Evolutionary conservation across 2,329 filamentous ascomycete species (phyloP), one percentile per base, ranked within the genome.

Genomic region (Chrysoporthe cubensis): DNA sequence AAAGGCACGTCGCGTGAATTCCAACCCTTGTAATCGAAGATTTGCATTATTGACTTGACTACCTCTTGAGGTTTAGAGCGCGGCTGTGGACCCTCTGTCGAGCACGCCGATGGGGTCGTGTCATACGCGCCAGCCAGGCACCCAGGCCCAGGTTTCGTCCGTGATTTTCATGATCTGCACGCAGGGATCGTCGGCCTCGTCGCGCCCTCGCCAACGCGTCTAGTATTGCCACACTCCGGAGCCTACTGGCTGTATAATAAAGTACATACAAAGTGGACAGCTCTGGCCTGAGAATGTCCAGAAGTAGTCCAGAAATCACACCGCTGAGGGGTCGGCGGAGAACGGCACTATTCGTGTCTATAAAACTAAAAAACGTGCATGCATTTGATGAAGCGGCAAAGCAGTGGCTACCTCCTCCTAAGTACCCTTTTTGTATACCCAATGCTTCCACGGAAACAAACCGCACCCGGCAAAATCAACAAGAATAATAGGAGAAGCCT

Each of bases 31-130:
- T 40, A 54, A 57, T 46, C 42, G 44, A 58, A 37, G 37, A 37
- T 50, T 52, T 63, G 48, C 54, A 40, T 62, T 70, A 68, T 70
- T 68, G 65, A 70, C 68, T 68, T 65, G 37, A 62, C 40, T 70
- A 40, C 68, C 58, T 37, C 44, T 65, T 70, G 46, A 9, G 66
- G 68, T 14, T 26, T 60, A 34, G 62, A 6, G 61, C 61, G 50
- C 62, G 42, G 50, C 40, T 13, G 52, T 56, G 21, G 37, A 21
- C 37, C 46, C 61, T 54, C 11, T 21, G 11, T 32, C 18, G 16
- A 42, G 61, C 61, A 32, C 21, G 37, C 32, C 42, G 21, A 40
- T 18, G 43, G 58, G 43, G 16, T 37, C 58, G 26, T 34, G 21
- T 34, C n/a, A 14, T 46, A 54, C 50, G 50, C 50, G 50, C 50